Conservation (phyloP, 352 stramenopile genomes). For the Globisporangium middletonii region DNA sequence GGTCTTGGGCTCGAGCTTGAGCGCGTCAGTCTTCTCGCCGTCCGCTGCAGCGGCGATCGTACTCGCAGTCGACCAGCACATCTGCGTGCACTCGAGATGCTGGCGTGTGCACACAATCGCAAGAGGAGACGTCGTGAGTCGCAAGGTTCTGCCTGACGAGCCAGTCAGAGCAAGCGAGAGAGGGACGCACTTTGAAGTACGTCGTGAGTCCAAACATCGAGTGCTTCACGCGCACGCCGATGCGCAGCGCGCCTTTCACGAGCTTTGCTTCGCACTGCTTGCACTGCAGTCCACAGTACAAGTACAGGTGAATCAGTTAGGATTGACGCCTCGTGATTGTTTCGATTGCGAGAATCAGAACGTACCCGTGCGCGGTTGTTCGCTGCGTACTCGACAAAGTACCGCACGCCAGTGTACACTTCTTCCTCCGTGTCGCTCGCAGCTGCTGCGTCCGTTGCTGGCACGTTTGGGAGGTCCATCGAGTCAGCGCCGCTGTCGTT, state of each 20-base stretch:
- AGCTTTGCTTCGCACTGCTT: slow-evolving; percentile 76
- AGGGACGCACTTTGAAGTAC: slow-evolving; percentile 66
- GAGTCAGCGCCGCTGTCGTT: slow-evolving; percentile 29
- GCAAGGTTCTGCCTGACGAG: slow-evolving; percentile 6
- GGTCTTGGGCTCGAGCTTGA: slow-evolving; percentile 1
- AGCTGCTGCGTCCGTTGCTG: slow-evolving; percentile 5
- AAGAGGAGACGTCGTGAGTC: neutral
- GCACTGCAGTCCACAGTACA: slow-evolving; percentile 29
- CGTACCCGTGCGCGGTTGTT: slow-evolving; percentile 56
- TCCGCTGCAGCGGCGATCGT: neutral
- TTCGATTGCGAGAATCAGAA: neutral
- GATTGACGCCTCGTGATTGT: neutral
- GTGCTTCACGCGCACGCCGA: slow-evolving; percentile 58
- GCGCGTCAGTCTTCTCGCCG: neutral
- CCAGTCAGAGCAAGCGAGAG: neutral
- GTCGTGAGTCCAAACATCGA: slow-evolving; percentile 77
- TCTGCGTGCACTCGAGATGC: slow-evolving; percentile 41
- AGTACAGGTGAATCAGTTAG: no score
- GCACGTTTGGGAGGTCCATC: slow-evolving; percentile 21
- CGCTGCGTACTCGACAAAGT: slow-evolving; percentile 62
- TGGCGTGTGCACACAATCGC: slow-evolving; percentile 2
- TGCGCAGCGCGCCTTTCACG: slow-evolving; percentile 27
- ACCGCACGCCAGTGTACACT: slow-evolving; percentile 43
- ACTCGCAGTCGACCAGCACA: slow-evolving; percentile 23
- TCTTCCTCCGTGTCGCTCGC: slow-evolving; percentile 27